Conservation (phyloP, 2,329 filamentous ascomycete genomes). For the Pseudogymnoascus sp. region DNA sequence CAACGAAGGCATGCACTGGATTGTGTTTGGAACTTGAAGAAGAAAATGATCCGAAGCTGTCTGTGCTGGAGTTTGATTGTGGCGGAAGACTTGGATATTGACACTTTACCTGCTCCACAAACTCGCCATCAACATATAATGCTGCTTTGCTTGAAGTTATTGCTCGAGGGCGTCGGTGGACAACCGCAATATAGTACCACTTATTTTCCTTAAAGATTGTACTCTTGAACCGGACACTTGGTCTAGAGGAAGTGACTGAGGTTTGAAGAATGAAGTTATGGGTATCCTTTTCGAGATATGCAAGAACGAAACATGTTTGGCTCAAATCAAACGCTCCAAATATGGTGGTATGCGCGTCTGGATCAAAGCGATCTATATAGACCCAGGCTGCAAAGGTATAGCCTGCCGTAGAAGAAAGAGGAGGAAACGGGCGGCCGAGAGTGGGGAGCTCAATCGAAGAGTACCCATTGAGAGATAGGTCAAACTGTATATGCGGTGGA, state of each 20-base stretch:
- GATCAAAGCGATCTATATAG: constrained; percentile 78
- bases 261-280: constrained; percentile 94
- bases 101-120: constrained; percentile 84
- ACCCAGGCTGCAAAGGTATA: constrained; percentile 92
- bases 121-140: constrained; percentile 87
- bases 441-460: constrained; percentile 84
- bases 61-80: constrained; percentile 52
- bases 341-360: constrained; percentile 79
- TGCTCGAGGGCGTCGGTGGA: constrained; percentile 72
- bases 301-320: constrained; percentile 87
- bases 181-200: constrained; percentile 92
- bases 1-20: constrained; percentile 84
- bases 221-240: constrained; percentile 89
- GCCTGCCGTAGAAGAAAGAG: constrained; percentile 63
- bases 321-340: constrained; percentile 91
- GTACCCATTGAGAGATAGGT: constrained; percentile 79
- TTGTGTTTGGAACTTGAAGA: constrained; percentile 49
- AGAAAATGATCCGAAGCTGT: constrained; percentile 64
- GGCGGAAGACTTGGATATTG: constrained; percentile 76
- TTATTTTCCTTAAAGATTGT: constrained; percentile 64
- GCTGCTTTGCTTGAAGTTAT: constrained; percentile 67
- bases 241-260: constrained; percentile 75
- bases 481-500: constrained; percentile 87
- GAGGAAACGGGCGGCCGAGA: constrained; percentile 80
- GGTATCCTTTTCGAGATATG: constrained; percentile 90